Conservation (phyloP, 2,329 filamentous ascomycete genomes). For the Xylariaceae sp. region DNA sequence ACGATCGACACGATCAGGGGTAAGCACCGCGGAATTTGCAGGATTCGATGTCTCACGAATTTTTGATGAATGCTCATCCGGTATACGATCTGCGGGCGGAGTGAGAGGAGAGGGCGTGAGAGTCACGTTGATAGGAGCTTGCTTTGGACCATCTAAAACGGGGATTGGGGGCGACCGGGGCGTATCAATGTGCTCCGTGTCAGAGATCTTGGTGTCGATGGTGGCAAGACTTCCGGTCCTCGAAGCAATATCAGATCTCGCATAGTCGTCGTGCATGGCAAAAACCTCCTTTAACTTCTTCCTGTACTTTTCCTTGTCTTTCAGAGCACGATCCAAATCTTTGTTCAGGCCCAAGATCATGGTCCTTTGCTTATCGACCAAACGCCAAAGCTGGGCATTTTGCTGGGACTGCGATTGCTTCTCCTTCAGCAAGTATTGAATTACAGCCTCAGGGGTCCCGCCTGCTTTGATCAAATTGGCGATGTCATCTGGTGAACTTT, state of each 20-base stretch:
- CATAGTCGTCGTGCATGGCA: conserved; percentile 30
- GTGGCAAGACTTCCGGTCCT: conserved; percentile 21
- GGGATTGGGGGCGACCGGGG: conserved; percentile 44
- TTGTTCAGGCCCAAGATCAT: conserved; percentile 94
- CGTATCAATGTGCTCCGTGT: conserved; percentile 31
- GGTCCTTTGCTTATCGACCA: conserved; percentile 92
- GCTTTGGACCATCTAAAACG: conserved; percentile 46
- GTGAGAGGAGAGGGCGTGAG: conserved; percentile 61
- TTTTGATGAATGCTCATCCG: conserved; percentile 36
- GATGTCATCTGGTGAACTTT: conserved; percentile 65
- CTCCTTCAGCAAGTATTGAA: conserved; percentile 83
- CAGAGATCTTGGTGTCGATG: conserved; percentile 25
- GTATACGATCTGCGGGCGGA: conserved; percentile 50
- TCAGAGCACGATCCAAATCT: conserved; percentile 82
- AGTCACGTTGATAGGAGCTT: conserved; percentile 54
- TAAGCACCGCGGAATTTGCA: conserved; percentile 58
- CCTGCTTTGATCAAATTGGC: conserved; percentile 73
- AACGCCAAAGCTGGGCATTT: conserved; percentile 86
- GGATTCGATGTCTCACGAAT: conserved; percentile 51
- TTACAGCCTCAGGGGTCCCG: conserved; percentile 82
- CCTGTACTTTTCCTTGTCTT: conserved; percentile 91
- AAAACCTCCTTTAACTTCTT: conserved; percentile 79
- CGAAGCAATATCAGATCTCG: conserved; percentile 19
- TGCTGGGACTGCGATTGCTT: conserved; percentile 85
- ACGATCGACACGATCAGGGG: conserved; percentile 50